Base-by-base conservation (phyloP, 1,284 basidiomycete genomes). In the Puccinia hordei region DNA sequence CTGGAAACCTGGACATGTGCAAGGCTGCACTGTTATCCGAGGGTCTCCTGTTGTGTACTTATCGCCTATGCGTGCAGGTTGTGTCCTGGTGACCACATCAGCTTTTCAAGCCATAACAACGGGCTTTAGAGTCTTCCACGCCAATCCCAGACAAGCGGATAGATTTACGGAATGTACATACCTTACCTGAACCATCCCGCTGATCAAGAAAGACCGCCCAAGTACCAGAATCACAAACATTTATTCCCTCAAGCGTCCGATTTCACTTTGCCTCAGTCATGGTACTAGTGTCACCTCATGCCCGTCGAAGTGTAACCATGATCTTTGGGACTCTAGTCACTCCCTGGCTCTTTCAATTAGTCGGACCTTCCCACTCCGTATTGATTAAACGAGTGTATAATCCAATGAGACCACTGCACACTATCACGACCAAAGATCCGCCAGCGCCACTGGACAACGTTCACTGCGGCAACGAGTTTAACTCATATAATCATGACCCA, bases 381-480 rank as follows among this genome's bases (percentile, higher is more conserved):
- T 63, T 63, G 15, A 9, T 63, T 19, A 63, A 63, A 63, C 61
- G 61, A 19, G 61, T 63, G 30, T 30, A 30, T 41, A n/a, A 55
- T 8, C 35, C 33, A 5, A 38, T 41, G 61, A 41, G 19, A 1
- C 27, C 57, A n/a, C 35, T 35, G 30, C 33, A 38, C 6, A 6
- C 12, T 4, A 12, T 41, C 38, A 4, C 12, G 38, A 41, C 38
- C 38, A n/a, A n/a, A n/a, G n/a, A n/a, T n/a, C n/a, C n/a, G n/a
- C n/a, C 38, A 41, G 38, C 27, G 17, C 57, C 3, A 15, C 17
- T 38, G 19, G 19, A 2, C 22, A 63, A 63, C 41, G 15, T 63
- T 63, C 61, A 63, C 17, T 63, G 61, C 61, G 35, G 35, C 17
- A 22, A 38, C 35, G 61, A 63, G 61, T 63, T 63, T n/a, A 35